Conservation (phyloP, 2,329 filamentous ascomycete species). For the Tricladium varicosporioides region DNA sequence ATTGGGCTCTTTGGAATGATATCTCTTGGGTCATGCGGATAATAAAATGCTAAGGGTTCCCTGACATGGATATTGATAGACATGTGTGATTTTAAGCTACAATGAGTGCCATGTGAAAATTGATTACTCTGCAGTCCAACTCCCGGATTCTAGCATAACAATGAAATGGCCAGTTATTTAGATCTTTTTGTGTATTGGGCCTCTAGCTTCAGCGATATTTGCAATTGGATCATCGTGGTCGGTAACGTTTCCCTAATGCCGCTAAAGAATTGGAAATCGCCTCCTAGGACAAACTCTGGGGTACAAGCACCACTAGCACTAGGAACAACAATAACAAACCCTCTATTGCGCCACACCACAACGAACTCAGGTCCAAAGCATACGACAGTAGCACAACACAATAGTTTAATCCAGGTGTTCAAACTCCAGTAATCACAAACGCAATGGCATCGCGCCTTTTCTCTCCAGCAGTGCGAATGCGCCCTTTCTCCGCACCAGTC, state of each 20-base stretch:
- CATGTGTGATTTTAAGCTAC: neutral
- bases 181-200: too few relatives aligned
- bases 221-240: neutral
- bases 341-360: neutral
- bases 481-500: constrained; percentile 26
- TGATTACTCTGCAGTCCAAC: too few relatives aligned
- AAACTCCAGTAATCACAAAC: neutral
- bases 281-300: neutral
- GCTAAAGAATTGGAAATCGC: neutral
- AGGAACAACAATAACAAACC: neutral
- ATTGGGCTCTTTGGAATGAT: constrained; percentile 9
- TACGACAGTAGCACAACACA: neutral
- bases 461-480: constrained; percentile 33
- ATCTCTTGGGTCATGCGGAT: constrained; percentile 8
- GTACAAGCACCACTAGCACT: neutral
- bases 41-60: constrained; percentile 6
- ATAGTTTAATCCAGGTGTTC: neutral
- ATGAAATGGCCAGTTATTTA: too few relatives aligned
- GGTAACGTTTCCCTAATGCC: too few relatives aligned
- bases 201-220: neutral
- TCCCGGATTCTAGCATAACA: too few relatives aligned
- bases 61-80: neutral
- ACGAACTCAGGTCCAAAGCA: neutral
- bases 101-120: too few relatives aligned
- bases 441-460: constrained; percentile 45